Evolutionary conservation across 345 rosid genomes (phyloP), one percentile per base, ranked within the genome.

Genomic region (Isatis tinctoria): DNA sequence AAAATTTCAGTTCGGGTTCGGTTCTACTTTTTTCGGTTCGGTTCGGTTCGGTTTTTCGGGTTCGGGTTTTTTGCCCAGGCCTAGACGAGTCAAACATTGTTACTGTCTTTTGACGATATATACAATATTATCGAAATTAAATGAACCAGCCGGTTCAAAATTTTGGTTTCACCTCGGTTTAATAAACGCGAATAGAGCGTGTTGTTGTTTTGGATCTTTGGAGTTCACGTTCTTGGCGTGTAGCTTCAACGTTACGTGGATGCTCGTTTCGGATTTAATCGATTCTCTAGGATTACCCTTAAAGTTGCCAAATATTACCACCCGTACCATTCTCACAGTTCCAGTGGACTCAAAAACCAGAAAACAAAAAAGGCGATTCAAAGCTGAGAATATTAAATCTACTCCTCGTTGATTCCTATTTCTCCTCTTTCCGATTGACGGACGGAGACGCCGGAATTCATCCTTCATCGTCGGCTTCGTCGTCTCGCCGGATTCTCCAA

Each of bases 301-400:
- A 22, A 67, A 32, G 69, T 75, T 75, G 1, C 5, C 4, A n/a
- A 40, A 13, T 49, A 28, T 62, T 76, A 69, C 79, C 3, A 62
- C 8, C 12, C 20, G 24, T 62, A 5, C 70, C 75, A 69, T 63
- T 62, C 52, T 54, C 37, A 33, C 71, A 54, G 75, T 76, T 53
- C 10, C 44, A 76, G 79, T 76, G 79, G 70, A 69, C 70, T 68
- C 14, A 24, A 44, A 61, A 60, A 60, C 43, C 18, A 18, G 10
- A 14, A 51, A 20, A 60, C 44, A 36, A 43, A 27, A 26, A 18
- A 35, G 7, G 13, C 43, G 43, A 74, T 65, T 54, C 77, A 26
- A 30, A 67, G 73, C 61, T 28, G 60, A 51, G 74, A 68, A 40
- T 61, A 59, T 40, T 39, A 67, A 68, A 49, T 68, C 39, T 33